These are phyloP conservation scores for Elsinoe australis DNA, from an alignment of 2,329 filamentous ascomycete genomes.

Conservation along the genomic window DNA sequence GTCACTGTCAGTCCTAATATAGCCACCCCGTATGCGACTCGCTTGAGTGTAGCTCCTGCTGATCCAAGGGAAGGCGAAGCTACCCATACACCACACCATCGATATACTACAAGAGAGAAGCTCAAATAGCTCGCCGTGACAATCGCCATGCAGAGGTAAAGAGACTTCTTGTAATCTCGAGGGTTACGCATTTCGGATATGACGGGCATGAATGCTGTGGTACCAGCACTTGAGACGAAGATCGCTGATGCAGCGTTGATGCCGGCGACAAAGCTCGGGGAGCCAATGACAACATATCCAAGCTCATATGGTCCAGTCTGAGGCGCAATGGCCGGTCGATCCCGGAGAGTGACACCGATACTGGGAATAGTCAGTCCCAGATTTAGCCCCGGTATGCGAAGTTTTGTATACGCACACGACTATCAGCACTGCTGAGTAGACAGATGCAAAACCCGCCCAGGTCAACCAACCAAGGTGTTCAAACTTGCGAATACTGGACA, in stretches of 20 bases:
- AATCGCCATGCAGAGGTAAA: conserved; percentile 53
- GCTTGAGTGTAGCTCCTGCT: conserved; percentile 53
- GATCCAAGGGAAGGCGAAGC: conserved; percentile 54
- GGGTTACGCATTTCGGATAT: conserved; percentile 59
- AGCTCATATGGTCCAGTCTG: conserved; percentile 52
- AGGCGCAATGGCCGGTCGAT: conserved; percentile 54
- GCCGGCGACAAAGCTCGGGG: conserved; percentile 51
- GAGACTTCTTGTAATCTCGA: conserved; percentile 52
- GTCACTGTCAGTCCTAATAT: conserved; percentile 49
- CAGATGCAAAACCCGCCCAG: conserved; percentile 35
- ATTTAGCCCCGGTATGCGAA: too few relatives aligned
- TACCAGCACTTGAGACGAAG: conserved; percentile 53
- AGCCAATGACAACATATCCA: conserved; percentile 49
- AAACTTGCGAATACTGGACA: conserved; percentile 27
- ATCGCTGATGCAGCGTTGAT: conserved; percentile 53
- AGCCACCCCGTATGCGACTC: conserved; percentile 53
- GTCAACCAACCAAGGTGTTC: conserved; percentile 25
- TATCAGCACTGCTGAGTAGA: conserved; percentile 20
- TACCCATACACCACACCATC: conserved; percentile 56
- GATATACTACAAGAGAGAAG: conserved; percentile 54
- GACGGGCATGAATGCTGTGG: conserved; percentile 55
- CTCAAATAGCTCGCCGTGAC: conserved; percentile 51
- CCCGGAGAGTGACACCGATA: conserved; percentile 45
- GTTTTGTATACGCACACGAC: conserved; percentile 21
- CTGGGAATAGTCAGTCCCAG: not conserved